These are phyloP conservation scores for Pittosporum tobira DNA, from an alignment of 129 eudicot species.

Conservation along the genomic window DNA sequence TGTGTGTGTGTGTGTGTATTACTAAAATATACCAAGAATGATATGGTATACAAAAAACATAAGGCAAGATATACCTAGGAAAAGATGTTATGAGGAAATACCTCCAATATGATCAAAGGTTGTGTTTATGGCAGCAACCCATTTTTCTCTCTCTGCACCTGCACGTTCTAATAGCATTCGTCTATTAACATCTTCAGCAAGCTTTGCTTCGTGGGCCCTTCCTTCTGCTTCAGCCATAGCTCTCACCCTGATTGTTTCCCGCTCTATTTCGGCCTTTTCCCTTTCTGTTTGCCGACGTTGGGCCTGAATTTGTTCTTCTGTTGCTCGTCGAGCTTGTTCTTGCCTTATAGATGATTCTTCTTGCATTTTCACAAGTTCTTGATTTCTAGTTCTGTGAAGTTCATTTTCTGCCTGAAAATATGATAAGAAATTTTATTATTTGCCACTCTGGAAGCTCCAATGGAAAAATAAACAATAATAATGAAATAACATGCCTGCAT, in stretches of 20 bases:
- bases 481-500: slow-evolving; percentile 57
- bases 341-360: slow-evolving; percentile 89
- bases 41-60: no score
- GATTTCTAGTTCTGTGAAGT: slow-evolving; percentile 81
- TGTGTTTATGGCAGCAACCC: slow-evolving; percentile 96
- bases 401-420: slow-evolving; percentile 86
- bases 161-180: slow-evolving; percentile 86
- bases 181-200: slow-evolving; percentile 85
- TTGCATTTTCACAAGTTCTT: slow-evolving; percentile 95
- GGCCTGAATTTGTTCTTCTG: slow-evolving; percentile 96
- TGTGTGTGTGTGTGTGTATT: no score
- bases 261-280: slow-evolving; percentile 89
- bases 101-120: slow-evolving; percentile 99
- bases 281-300: slow-evolving; percentile 90
- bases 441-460: not conserved
- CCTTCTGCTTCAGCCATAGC: slow-evolving; percentile 98
- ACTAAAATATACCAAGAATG: no score
- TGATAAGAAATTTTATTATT: not conserved
- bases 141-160: slow-evolving; percentile 93
- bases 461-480: not conserved
- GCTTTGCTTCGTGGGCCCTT: slow-evolving; percentile 90
- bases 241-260: slow-evolving; percentile 90
- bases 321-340: slow-evolving; percentile 85
- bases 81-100: slow-evolving; percentile 9
- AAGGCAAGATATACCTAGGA: not conserved